Conservation (phyloP, 768 basidiomycete species). For the Sporobolomyces pararoseus region DNA sequence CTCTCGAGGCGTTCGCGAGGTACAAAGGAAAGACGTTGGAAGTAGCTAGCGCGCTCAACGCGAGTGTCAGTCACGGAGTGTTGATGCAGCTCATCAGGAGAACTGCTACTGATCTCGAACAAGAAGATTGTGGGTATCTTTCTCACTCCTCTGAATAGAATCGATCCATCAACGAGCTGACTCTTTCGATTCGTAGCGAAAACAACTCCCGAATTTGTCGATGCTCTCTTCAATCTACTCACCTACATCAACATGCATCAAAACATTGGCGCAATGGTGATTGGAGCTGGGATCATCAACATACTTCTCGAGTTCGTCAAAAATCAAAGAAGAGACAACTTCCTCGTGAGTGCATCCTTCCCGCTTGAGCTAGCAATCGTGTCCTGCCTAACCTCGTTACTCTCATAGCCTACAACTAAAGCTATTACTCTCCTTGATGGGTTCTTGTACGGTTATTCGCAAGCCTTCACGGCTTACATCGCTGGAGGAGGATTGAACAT, state of each 20-base stretch:
- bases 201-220: conserved; percentile 52
- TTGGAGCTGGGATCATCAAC: conserved; percentile 86
- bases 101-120: conserved; percentile 64
- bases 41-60: conserved; percentile 83
- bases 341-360: conserved; percentile 54
- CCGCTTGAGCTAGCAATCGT: too few species aligned
- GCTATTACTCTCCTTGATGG: conserved; percentile 89
- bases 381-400: too few species aligned
- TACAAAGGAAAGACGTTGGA: conserved; percentile 80
- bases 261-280: conserved; percentile 84
- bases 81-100: conserved; percentile 82
- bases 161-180: too few species aligned
- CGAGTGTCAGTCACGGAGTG: conserved; percentile 91
- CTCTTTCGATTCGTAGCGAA: conserved; percentile 40
- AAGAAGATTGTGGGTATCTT: conserved; percentile 48
- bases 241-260: conserved; percentile 80
- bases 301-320: conserved; percentile 84
- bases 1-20: conserved; percentile 83
- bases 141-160: not conserved
- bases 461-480: conserved; percentile 81
- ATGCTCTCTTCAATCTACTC: conserved; percentile 78
- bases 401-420: conserved; percentile 65
- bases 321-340: conserved; percentile 64
- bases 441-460: conserved; percentile 81
- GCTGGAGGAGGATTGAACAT: conserved; percentile 76